These are phyloP conservation scores for Lepidium sativum DNA, from an alignment of 345 rosid species.

Conservation along the genomic window DNA sequence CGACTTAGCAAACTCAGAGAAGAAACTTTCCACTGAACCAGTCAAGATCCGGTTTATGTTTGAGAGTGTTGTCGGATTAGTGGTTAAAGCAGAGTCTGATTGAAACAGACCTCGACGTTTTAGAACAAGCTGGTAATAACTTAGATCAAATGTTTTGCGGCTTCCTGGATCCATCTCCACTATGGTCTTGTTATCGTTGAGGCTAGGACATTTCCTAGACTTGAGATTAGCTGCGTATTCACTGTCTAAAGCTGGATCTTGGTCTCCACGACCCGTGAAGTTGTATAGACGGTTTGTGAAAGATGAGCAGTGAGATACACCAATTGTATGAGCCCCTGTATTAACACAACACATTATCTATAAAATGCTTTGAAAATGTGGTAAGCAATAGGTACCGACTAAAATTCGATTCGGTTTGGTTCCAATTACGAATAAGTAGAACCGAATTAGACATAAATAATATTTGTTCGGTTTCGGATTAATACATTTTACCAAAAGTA, in stretches of 20 bases:
- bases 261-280: conserved; percentile 56
- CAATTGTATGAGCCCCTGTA: conserved; percentile 81
- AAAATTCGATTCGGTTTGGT: too few species aligned
- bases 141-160: conserved; percentile 60
- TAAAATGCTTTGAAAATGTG: too few species aligned
- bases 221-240: conserved; percentile 66
- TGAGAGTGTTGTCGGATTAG: conserved; percentile 42
- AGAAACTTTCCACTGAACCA: conserved; percentile 47
- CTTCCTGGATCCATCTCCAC: conserved; percentile 90
- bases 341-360: background rate
- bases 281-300: conserved; percentile 61
- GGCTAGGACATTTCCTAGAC: conserved; percentile 58
- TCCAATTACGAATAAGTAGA: too few species aligned
- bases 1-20: conserved; percentile 48
- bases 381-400: too few species aligned
- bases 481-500: too few species aligned
- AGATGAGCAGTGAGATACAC: conserved; percentile 61
- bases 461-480: too few species aligned
- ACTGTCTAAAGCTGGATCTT: conserved; percentile 66
- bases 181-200: conserved; percentile 51
- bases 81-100: conserved; percentile 67
- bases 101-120: conserved; percentile 72
- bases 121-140: conserved; percentile 47
- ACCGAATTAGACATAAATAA: too few species aligned
- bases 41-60: conserved; percentile 35